Percentiles rank a stretch among this genome's conserved stretches.
phyloP scores from a whole-genome alignment of 768 basidiomycete species.

The Psilocybe cyanescens region DNA sequence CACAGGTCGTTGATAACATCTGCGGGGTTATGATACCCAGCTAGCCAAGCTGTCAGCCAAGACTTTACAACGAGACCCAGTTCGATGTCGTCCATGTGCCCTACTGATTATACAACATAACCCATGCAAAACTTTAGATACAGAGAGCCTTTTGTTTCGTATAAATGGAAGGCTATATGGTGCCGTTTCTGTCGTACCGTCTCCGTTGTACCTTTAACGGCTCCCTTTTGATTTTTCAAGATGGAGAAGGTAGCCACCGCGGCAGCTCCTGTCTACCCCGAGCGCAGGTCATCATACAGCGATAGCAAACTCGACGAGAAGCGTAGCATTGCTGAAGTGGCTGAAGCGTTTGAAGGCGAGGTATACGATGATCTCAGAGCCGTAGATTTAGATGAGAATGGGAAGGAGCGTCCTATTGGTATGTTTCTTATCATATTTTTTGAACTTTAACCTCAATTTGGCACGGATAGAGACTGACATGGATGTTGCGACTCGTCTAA shows the following conservation, averaged over 20 bases:
- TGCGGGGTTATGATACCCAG: not conserved
- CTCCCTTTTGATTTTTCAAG: not conserved
- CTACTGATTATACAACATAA: not conserved
- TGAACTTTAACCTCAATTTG: not conserved
- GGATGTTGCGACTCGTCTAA: constrained; percentile 50
- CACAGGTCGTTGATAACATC: not conserved
- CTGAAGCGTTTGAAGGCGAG: not conserved
- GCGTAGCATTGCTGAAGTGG: not conserved
- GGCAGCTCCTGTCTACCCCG: not conserved
- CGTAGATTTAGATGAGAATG: not conserved
- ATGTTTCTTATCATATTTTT: not conserved
- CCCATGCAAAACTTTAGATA: not conserved
- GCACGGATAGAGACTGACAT: constrained; percentile 40
- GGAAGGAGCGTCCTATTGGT: constrained; percentile 3
- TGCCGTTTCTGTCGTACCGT: not conserved
- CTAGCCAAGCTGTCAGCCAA: not conserved
- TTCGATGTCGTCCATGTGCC: not conserved
- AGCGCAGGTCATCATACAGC: not conserved
- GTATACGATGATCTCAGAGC: not conserved
- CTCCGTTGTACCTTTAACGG: not conserved
- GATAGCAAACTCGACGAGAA: not conserved
- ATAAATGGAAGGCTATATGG: not conserved
- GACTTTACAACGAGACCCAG: not conserved
- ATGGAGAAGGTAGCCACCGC: not conserved
- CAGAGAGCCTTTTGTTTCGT: not conserved